Evolutionary conservation across 2,329 filamentous ascomycete species (phyloP), one percentile per base, ranked within the genome.

Genomic region (Dothistroma pini): DNA sequence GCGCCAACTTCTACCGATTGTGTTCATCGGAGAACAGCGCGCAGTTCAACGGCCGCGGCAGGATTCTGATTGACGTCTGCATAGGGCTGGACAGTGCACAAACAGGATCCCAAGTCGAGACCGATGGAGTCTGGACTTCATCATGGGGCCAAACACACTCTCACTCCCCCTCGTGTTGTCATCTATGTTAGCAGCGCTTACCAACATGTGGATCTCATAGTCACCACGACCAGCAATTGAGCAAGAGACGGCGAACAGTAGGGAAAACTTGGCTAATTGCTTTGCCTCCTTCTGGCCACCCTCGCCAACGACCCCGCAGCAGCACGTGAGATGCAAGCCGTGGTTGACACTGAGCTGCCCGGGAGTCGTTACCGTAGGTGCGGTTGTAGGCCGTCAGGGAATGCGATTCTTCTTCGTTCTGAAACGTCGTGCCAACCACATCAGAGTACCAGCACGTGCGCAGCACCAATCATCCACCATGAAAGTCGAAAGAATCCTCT

Each of bases 401-500:
- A 44, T 10, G 41, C 41, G 14, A 4, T 44, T 44, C 8, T 6
- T 19, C 9, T 44, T 44, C 41, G 48, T 25, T 4, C 9, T 51
- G 9, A 25, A 50, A 50, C 48, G 48, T 16, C n/a, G 12, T 44
- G 38, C 21, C 21, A 50, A 29, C 29, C 48, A 31, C 29, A 51
- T 29, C 25, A 35, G 21, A 29, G 25, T 22, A 14, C 16, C 8
- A 53, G 21, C 51, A 35, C 51, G 31, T 53, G 31, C 9, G 19
- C 22, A 53, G 48, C 31, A 35, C 29, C 12, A 34, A 21, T n/a
- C 41, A 38, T 22, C 29, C 35, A 50, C 25, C 16, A 72, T 73
- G 69, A 69, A 70, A 38, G 65, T 73, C 32, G 62, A 64, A 50
- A 66, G 79, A 74, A 75, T 81, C 14, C 78, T 78, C 60, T 72